Conservation (phyloP, 2,329 filamentous ascomycete species). For the Talaromyces sp. region DNA sequence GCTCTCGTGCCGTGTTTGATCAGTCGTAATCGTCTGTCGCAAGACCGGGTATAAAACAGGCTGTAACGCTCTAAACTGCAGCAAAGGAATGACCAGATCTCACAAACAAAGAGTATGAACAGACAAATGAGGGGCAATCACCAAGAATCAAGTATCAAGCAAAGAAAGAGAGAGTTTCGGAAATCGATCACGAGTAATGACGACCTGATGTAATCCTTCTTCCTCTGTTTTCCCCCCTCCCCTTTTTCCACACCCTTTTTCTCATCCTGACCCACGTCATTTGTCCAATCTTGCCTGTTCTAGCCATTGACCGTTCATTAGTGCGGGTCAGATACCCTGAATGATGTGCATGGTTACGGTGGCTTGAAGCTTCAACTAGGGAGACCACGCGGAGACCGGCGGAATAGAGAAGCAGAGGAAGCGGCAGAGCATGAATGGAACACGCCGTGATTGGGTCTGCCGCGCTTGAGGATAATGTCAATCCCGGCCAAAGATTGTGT, state of each 20-base stretch:
- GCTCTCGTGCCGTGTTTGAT: not conserved
- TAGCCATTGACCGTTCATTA: not conserved
- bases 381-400: not conserved
- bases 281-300: not conserved
- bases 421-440: not conserved
- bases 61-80: not conserved
- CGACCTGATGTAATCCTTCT: not conserved
- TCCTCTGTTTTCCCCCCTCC: not conserved
- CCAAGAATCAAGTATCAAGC: not conserved
- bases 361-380: not conserved
- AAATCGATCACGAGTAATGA: not conserved
- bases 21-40: not conserved
- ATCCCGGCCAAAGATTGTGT: not conserved
- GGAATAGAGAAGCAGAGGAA: not conserved
- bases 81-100: not conserved
- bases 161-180: conserved; percentile 2
- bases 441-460: not conserved
- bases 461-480: not conserved
- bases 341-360: not conserved
- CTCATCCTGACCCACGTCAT: not conserved
- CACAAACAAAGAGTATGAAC: not conserved
- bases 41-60: not conserved
- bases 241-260: not conserved
- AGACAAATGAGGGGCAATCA: not conserved
- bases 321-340: not conserved